Base-by-base conservation (phyloP, 108 stramenopile species). In the Mediolabrus comicus region DNA sequence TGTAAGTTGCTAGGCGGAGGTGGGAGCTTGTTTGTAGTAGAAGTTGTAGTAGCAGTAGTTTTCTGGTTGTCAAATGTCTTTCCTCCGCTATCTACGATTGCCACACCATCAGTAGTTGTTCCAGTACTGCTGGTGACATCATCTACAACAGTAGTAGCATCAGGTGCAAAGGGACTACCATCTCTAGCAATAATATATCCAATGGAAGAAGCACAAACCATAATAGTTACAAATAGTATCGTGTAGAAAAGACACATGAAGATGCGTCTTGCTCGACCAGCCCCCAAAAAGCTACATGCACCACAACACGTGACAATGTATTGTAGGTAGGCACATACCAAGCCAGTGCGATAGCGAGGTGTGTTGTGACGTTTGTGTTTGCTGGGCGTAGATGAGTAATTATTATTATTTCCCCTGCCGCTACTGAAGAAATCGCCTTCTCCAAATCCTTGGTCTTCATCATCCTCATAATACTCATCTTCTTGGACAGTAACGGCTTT, bases 181-280 rank as follows among this genome's bases (percentile, higher is more conserved):
- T 75, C 66, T 26, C 55, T 59, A 3, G 74, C 63, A 54, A 75
- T 38, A 36, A 62, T 75, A 35, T 55, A 75, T 41, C 74, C 74
- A 67, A 75, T 75, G 10, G 59, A 25, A 53, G 49, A 26, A 30
- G 74, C 74, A 52, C 74, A 62, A 19, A 67, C 19, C 13, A 75
- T 26, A 16, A 75, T 67, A 14, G 67, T 41, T 0, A 55, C 12
- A 9, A 75, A 17, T 6, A 75, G 55, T 7, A 54, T 33, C 19
- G 67, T 7, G 32, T 59, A 62, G 13, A 67, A 67, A 1, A 75
- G 19, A 38, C 53, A 17, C 34, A 34, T 30, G 10, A 27, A 24
- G 9, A 35, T 35, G n/a, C 72, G 64, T 29, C 17, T 49, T n/a
- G 49, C 43, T n/a, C 51, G 12, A 3, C 26, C 28, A 22, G 19